Evolutionary conservation across 495 filamentous ascomycete genomes (phyloP).

Genomic region (Viridothelium virens): DNA sequence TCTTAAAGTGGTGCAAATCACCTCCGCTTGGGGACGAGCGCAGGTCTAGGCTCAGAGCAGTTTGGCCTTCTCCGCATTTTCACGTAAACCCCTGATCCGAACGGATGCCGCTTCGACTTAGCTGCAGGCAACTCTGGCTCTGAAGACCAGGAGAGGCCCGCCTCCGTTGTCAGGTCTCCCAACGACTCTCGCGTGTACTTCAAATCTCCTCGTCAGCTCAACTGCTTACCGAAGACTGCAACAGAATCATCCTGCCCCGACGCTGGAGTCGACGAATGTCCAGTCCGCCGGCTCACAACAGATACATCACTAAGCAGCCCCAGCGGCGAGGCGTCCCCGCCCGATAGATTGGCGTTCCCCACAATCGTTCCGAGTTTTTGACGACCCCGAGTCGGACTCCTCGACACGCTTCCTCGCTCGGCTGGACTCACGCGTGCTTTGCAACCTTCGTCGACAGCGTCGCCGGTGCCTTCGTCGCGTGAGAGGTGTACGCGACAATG

Average conservation of each 20-base stretch:
- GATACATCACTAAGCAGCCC: neutral
- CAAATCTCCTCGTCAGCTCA: neutral
- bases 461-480: neutral
- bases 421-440: neutral
- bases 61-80: constrained; percentile 11
- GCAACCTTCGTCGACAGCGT: neutral
- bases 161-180: constrained; percentile 7
- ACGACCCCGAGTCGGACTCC: neutral
- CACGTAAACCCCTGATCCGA: constrained; percentile 11
- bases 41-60: constrained; percentile 5
- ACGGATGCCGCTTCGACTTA: constrained; percentile 10
- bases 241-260: neutral
- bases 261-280: neutral
- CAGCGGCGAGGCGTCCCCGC: neutral
- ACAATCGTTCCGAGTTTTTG: neutral
- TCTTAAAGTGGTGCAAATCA: constrained; percentile 10
- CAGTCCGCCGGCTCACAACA: neutral
- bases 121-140: constrained; percentile 10
- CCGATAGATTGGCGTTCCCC: constrained; percentile 2
- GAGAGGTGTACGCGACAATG: neutral
- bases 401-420: neutral
- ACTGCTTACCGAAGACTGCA: neutral
- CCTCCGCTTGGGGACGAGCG: neutral
- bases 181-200: constrained; percentile 2
- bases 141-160: constrained; percentile 12